These are phyloP conservation scores for Pestalotiopsis sp. DNA, from an alignment of 2,329 filamentous ascomycete species.

Conservation along the genomic window DNA sequence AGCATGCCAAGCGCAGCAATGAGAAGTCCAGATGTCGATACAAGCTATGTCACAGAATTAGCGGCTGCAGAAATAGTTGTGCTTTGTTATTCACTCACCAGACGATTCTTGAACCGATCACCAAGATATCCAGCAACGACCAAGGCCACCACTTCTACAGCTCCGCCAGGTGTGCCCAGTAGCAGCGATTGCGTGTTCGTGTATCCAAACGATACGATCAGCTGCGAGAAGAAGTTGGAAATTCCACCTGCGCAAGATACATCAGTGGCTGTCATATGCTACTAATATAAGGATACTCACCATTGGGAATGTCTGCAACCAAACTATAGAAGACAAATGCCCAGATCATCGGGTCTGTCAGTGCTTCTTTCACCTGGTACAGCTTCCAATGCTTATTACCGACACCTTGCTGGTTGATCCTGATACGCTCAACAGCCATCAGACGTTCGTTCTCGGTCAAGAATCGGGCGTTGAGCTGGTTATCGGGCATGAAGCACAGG, in stretches of 20 bases:
- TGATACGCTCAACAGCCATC: slow-evolving; percentile 54
- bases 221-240: slow-evolving; percentile 42
- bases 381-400: slow-evolving; percentile 70
- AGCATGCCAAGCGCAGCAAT: slow-evolving; percentile 61
- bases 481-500: slow-evolving; percentile 49
- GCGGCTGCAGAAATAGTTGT: slow-evolving; percentile 13
- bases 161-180: slow-evolving; percentile 67
- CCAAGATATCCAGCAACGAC: slow-evolving; percentile 53
- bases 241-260: slow-evolving; percentile 24
- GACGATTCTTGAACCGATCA: slow-evolving; percentile 57
- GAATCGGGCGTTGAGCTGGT: slow-evolving; percentile 41
- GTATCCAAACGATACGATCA: slow-evolving; percentile 62
- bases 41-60: slow-evolving; percentile 35
- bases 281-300: slow-evolving; percentile 19
- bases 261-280: not conserved
- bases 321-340: slow-evolving; percentile 36
- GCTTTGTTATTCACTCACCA: slow-evolving; percentile 32
- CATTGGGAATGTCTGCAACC: slow-evolving; percentile 40
- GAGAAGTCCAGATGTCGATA: slow-evolving; percentile 53
- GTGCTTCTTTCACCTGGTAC: slow-evolving; percentile 55
- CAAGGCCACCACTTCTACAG: slow-evolving; percentile 63
- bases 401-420: slow-evolving; percentile 67
- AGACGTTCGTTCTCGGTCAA: slow-evolving; percentile 62
- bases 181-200: slow-evolving; percentile 63
- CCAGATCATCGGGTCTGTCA: slow-evolving; percentile 40